Conservation (phyloP, 805 yeast genomes). For the Lachancea meyersii region DNA sequence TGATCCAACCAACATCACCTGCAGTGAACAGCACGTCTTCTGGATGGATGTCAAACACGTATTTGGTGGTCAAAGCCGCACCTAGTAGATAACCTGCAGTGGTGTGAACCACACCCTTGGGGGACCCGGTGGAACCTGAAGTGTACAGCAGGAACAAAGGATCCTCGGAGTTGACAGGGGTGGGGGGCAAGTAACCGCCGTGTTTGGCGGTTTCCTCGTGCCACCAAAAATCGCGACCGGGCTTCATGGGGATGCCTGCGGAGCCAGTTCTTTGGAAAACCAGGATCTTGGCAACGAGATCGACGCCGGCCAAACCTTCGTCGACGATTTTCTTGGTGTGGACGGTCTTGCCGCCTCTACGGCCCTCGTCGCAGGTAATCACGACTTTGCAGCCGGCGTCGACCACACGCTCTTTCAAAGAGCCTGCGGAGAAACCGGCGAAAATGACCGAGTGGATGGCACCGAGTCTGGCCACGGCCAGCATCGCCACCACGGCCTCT, state of each 20-base stretch:
- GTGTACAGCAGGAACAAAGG: constrained; percentile 94
- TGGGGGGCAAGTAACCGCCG: constrained; percentile 82
- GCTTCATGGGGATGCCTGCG: constrained; percentile 60
- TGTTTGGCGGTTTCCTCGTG: constrained; percentile 78
- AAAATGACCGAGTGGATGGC: constrained; percentile 94
- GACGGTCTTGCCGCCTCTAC: constrained; percentile 91
- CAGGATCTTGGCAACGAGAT: constrained; percentile 68
- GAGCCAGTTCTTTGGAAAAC: constrained; percentile 87
- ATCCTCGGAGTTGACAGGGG: constrained; percentile 84
- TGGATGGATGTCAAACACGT: constrained; percentile 87
- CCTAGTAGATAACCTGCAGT: constrained; percentile 94
- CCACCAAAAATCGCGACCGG: constrained; percentile 92
- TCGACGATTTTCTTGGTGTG: constrained; percentile 92
- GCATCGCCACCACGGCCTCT: constrained; percentile 88
- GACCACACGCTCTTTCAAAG: constrained; percentile 80
- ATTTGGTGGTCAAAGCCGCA: constrained; percentile 84
- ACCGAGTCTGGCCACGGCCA: constrained; percentile 90
- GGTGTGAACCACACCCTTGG: constrained; percentile 94
- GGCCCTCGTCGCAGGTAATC: constrained; percentile 92
- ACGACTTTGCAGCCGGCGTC: constrained; percentile 84
- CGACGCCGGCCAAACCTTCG: constrained; percentile 78
- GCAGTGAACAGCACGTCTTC: constrained; percentile 91
- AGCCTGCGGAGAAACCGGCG: constrained; percentile 94
- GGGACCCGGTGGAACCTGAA: constrained; percentile 97
- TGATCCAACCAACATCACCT: constrained; percentile 99